These are phyloP conservation scores for Russula ochroleuca DNA, from an alignment of 768 basidiomycete species.

Conservation along the genomic window DNA sequence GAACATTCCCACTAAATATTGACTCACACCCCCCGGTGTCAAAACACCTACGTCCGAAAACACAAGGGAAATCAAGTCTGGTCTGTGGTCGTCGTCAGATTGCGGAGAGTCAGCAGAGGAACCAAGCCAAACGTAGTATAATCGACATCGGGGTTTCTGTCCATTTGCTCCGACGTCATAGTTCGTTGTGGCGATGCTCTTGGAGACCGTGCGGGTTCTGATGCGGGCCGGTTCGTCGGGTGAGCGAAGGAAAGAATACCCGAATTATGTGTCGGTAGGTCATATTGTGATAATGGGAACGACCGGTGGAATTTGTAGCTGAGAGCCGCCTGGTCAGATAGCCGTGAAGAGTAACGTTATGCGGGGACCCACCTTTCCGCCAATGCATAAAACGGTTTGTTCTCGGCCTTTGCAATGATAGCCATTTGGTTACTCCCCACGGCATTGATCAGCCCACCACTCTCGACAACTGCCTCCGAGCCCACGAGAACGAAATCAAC, in stretches of 20 bases:
- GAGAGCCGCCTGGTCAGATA: constrained; percentile 25
- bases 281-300: constrained; percentile 89
- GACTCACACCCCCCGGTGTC: constrained; percentile 90
- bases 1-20: constrained; percentile 94
- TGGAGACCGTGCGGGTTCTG: constrained; percentile 26
- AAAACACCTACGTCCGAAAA: constrained; percentile 93
- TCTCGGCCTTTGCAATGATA: constrained; percentile 88
- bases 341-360: background rate
- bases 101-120: constrained; percentile 1
- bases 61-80: constrained; percentile 90
- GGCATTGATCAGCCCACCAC: constrained; percentile 86
- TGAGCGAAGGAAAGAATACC: constrained; percentile 68
- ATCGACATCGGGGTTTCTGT: constrained; percentile 84
- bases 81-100: constrained; percentile 43
- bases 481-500: constrained; percentile 95
- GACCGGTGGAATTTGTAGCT: constrained; percentile 97
- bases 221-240: constrained; percentile 23
- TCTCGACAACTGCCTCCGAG: constrained; percentile 97
- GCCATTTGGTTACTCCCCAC: constrained; percentile 97
- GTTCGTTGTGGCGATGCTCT: constrained; percentile 34
- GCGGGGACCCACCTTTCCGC: constrained; percentile 65
- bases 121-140: constrained; percentile 68
- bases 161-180: constrained; percentile 82
- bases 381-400: constrained; percentile 94
- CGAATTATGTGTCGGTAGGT: constrained; percentile 78